Conservation (phyloP, 1,284 basidiomycete genomes). For the Ceratobasidium sp. region DNA sequence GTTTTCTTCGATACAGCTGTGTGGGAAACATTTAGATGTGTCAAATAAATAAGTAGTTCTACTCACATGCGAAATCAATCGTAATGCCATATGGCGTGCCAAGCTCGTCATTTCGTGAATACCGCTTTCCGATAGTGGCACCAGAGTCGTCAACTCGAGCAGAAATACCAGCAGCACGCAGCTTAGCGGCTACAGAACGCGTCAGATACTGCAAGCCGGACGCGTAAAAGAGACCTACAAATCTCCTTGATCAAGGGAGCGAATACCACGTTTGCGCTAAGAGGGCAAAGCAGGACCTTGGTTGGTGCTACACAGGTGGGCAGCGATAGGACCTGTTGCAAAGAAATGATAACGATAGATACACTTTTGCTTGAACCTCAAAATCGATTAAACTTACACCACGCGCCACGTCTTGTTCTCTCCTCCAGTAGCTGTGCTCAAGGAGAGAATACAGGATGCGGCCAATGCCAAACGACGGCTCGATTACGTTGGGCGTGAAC, state of each 20-base stretch:
- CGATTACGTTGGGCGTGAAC: conserved; percentile 97
- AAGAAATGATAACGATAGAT: conserved; percentile 36
- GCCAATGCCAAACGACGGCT: conserved; percentile 98
- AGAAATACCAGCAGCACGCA: conserved; percentile 90
- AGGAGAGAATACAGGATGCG: conserved; percentile 95
- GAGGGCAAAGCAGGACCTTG: conserved; percentile 96
- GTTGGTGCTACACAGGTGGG: conserved; percentile 94
- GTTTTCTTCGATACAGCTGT: conserved; percentile 50
- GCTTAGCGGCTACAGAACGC: conserved; percentile 74
- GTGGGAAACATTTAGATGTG: neutral
- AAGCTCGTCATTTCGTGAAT: conserved; percentile 97
- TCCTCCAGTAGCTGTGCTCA: conserved; percentile 96
- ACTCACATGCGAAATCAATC: conserved; percentile 96
- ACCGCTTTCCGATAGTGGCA: conserved; percentile 95
- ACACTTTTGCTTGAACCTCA: conserved; percentile 5
- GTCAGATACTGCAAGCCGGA: conserved; percentile 45
- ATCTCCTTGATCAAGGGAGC: conserved; percentile 88
- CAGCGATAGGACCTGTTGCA: conserved; percentile 83
- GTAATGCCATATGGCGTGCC: conserved; percentile 98
- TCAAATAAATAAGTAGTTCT: neutral
- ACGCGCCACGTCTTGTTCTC: conserved; percentile 90
- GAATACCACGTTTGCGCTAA: conserved; percentile 90
- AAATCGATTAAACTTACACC: conserved; percentile 68
- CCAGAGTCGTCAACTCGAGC: conserved; percentile 96
- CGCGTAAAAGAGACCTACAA: conserved; percentile 70